Conservation (phyloP, 2,329 filamentous ascomycete genomes). For the Clathrospora elynae region DNA sequence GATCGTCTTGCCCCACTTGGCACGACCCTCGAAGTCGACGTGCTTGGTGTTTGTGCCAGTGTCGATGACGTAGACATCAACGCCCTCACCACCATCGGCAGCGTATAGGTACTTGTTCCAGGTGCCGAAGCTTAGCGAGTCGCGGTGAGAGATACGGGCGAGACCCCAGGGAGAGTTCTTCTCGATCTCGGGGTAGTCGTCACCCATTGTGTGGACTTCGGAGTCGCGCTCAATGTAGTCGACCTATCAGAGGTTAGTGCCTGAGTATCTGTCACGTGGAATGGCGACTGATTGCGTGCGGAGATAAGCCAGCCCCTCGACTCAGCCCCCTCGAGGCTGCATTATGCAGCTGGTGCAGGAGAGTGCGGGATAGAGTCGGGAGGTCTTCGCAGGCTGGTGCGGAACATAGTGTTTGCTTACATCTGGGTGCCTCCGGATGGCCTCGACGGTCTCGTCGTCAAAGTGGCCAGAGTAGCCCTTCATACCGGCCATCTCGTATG, state of each 20-base stretch:
- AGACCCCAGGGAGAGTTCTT: slow-evolving; percentile 98
- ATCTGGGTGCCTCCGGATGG: slow-evolving; percentile 93
- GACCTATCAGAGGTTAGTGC: slow-evolving; percentile 65
- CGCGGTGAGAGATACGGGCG: slow-evolving; percentile 94
- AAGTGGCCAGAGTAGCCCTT: slow-evolving; percentile 96
- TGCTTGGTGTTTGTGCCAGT: slow-evolving; percentile 93
- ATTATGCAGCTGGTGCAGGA: no score
- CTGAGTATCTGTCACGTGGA: slow-evolving; percentile 31
- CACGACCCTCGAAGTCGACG: slow-evolving; percentile 96
- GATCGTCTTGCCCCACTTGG: slow-evolving; percentile 96
- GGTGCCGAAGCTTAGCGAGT: slow-evolving; percentile 82
- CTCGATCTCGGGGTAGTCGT: slow-evolving; percentile 66
- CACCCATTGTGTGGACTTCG: slow-evolving; percentile 78
- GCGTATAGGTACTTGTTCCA: slow-evolving; percentile 99
- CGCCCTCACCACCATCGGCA: slow-evolving; percentile 88
- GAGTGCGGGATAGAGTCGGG: no score
- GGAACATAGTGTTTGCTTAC: slow-evolving; percentile 65
- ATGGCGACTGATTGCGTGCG: slow-evolving; percentile 37
- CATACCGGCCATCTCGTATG: slow-evolving; percentile 88
- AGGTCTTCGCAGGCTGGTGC: no score
- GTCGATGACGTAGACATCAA: slow-evolving; percentile 98
- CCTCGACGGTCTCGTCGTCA: slow-evolving; percentile 87
- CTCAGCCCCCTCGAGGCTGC: slow-evolving; percentile 9
- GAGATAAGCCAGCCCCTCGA: slow-evolving; percentile 37
- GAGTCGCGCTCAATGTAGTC: slow-evolving; percentile 96